Evolutionary conservation across 768 basidiomycete species (phyloP).

Genomic region (Naganishia friedmannii): DNA sequence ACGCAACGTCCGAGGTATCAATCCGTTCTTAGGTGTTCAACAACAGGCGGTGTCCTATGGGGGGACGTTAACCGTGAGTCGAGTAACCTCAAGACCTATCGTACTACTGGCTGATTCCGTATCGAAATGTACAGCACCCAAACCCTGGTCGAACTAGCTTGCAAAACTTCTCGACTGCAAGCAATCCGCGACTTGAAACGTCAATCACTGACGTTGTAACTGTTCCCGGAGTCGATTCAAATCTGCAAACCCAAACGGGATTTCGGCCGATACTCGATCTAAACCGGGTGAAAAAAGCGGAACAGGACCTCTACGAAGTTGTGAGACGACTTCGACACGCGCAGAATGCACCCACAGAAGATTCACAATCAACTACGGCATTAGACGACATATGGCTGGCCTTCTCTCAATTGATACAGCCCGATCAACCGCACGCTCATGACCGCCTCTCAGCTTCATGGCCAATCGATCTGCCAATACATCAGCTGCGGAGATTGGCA

Average conservation of each 20-base stretch:
- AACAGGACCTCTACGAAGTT: background rate
- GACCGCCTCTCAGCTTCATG: background rate
- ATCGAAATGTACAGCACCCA: background rate
- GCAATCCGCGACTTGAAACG: background rate
- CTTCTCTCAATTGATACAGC: background rate
- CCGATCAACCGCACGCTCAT: background rate
- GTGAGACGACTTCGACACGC: background rate
- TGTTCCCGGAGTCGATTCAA: background rate
- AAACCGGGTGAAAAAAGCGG: background rate
- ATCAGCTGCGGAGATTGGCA: slow-evolving; percentile 16
- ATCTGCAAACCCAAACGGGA: background rate
- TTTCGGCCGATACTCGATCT: background rate
- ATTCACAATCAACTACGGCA: background rate
- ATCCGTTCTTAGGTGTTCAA: background rate
- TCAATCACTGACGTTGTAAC: background rate
- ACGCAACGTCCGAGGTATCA: background rate
- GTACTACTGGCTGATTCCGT: background rate
- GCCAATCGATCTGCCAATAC: background rate
- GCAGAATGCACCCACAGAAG: background rate
- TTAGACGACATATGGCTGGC: background rate
- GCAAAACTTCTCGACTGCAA: background rate
- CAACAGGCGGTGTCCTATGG: background rate
- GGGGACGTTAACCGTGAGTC: background rate
- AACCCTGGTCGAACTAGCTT: background rate
- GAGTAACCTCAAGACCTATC: background rate